Evolutionary conservation across 192 early-diverging fungal genomes (phyloP), one percentile per base, ranked within the genome.

Genomic region (Paraglomus brasilianum): DNA sequence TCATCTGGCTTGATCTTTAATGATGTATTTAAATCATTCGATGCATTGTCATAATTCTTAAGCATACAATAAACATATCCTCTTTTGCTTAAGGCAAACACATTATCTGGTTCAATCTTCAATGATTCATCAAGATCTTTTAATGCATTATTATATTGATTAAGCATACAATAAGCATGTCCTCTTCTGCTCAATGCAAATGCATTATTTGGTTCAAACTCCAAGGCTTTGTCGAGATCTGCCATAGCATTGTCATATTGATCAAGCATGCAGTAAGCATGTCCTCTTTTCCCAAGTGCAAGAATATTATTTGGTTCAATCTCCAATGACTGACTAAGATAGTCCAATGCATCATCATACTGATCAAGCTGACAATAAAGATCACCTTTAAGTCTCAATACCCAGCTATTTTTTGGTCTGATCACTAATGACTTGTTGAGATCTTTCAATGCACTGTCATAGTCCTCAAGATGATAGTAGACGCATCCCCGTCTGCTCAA

Each of bases 1-100:
- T 63, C 24, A 45, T 63, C 22, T 13, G 40, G 15, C 8, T 45
- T 45, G 1, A 40, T 45, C 15, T 19, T 6, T 22, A 45, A 46
- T 7, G 39, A 13, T 10, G 19, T 14, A 8, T 43, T 63, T 40
- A 63, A 63, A 46, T 63, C 61, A 17, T 63, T 24, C 8, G 44
- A 19, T 45, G 61, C 22, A 8, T 43, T 45, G 6, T 63, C 14
- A 63, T 17, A 24, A 17, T 40, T 24, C 13, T 45, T 8, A 10
- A 63, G 14, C 39, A 45, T 40, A 7, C n/a, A 40, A 63, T 63
- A 63, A 46, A 45, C 43, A 24, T 43, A n/a, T 9, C 61, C 61
- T 11, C 61, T 41, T 46, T 17, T 46, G 10, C 8, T 40, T 5
- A 63, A 46, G 19, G 61, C 61, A 14, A 30, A 56, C 11, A 56